Percentiles rank a stretch among this genome's conserved stretches.
phyloP scores from a whole-genome alignment of 768 basidiomycete species.

The Suillus tomentosus region DNA sequence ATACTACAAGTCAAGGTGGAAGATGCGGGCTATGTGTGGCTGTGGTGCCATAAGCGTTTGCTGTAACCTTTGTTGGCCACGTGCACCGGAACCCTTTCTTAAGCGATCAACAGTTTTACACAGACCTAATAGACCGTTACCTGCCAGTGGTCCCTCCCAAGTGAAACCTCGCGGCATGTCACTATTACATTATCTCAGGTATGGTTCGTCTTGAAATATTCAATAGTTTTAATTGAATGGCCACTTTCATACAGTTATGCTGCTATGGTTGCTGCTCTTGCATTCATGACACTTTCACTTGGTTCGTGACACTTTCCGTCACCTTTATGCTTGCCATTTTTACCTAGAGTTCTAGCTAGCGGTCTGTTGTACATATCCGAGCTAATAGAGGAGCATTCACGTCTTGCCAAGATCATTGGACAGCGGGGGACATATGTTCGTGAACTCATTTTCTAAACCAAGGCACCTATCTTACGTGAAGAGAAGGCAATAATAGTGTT shows the following conservation, averaged over 20 bases:
- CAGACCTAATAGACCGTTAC: background rate
- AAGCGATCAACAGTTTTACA: background rate
- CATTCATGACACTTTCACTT: conserved; percentile 89
- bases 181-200: conserved; percentile 62
- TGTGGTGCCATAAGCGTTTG: background rate
- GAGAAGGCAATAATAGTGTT: conserved; percentile 75
- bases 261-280: conserved; percentile 74
- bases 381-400: conserved; percentile 92
- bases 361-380: conserved; percentile 94
- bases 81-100: background rate
- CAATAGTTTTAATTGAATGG: background rate
- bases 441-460: conserved; percentile 18
- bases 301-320: conserved; percentile 49
- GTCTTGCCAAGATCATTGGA: conserved; percentile 77
- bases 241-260: conserved; percentile 54
- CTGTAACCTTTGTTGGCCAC: background rate
- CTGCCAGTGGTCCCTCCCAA: background rate
- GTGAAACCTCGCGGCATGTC: background rate
- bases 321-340: conserved; percentile 5
- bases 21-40: background rate
- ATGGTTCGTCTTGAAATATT: conserved; percentile 20
- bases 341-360: conserved; percentile 60
- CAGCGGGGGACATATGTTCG: conserved; percentile 87
- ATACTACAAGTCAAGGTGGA: background rate
- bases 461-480: conserved; percentile 9